Percentiles rank a stretch among this genome's conserved stretches.
Evolutionary conservation across 305 asterid genomes (phyloP).

Genomic region (Stenogyne calaminthoides): DNA sequence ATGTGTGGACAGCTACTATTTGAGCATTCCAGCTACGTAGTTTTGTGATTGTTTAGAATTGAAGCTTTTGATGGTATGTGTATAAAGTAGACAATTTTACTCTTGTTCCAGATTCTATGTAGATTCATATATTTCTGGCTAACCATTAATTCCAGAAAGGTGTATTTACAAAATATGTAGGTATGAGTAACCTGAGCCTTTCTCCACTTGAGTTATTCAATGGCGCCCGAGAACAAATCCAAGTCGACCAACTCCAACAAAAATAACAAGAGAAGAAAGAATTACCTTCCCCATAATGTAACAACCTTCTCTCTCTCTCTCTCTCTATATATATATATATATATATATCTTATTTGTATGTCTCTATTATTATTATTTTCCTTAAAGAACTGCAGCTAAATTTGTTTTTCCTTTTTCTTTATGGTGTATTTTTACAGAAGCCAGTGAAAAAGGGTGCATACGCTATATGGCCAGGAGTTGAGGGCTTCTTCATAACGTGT

Average conservation of each 20-base stretch:
- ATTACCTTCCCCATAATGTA: too few species aligned
- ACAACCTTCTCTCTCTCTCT: too few species aligned
- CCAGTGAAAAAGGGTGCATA: slow-evolving; percentile 84
- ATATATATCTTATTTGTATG: too few species aligned
- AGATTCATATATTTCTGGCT: background rate
- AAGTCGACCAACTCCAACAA: too few species aligned
- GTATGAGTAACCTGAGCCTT: too few species aligned
- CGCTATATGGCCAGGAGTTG: slow-evolving; percentile 80
- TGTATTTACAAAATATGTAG: too few species aligned
- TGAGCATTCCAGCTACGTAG: slow-evolving; percentile 11
- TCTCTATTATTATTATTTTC: background rate
- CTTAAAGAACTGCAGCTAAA: slow-evolving; percentile 4
- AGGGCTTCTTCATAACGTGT: slow-evolving; percentile 96
- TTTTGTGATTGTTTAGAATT: background rate
- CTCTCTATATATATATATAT: too few species aligned
- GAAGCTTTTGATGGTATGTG: slow-evolving; percentile 2
- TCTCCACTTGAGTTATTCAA: too few species aligned
- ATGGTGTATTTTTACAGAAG: too few species aligned
- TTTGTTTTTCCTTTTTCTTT: background rate
- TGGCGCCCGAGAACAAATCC: too few species aligned
- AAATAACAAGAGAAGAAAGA: too few species aligned
- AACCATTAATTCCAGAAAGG: too few species aligned
- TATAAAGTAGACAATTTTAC: background rate
- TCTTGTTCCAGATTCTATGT: background rate
- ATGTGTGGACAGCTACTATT: background rate